These are phyloP conservation scores for Pouteria glomerata DNA, from an alignment of 148 eudicot species.

Conservation along the genomic window DNA sequence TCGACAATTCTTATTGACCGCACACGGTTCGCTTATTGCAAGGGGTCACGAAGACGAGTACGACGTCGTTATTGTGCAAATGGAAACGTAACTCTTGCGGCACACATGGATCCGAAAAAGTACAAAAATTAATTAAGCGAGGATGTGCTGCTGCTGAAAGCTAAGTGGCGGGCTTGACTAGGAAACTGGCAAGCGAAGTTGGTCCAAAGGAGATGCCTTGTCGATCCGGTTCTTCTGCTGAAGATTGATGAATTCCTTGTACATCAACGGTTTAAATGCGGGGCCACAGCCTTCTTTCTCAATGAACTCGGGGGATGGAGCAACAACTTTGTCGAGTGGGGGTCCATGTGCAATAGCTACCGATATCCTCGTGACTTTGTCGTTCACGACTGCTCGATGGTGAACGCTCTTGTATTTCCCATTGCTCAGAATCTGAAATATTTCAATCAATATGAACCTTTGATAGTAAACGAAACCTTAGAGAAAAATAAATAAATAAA, in stretches of 20 bases:
- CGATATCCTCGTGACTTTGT: conserved; percentile 21
- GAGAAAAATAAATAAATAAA: background rate
- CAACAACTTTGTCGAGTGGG: conserved; percentile 20
- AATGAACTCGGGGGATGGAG: conserved; percentile 15
- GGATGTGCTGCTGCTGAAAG: too few relatives aligned
- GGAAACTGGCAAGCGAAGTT: too few relatives aligned
- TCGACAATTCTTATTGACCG: too few relatives aligned
- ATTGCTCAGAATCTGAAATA: conserved; percentile 24
- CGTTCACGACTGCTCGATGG: conserved; percentile 30
- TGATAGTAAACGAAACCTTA: background rate
- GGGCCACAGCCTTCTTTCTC: background rate
- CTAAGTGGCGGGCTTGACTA: too few relatives aligned
- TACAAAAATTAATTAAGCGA: too few relatives aligned
- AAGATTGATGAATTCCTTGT: conserved; percentile 19
- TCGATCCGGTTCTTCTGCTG: conserved; percentile 8
- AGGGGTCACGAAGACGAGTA: too few relatives aligned
- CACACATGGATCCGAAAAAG: too few relatives aligned
- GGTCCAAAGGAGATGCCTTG: too few relatives aligned
- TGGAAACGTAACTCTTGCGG: too few relatives aligned
- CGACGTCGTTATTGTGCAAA: too few relatives aligned
- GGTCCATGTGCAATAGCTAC: conserved; percentile 23
- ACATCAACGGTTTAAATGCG: conserved; percentile 19
- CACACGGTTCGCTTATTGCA: too few relatives aligned
- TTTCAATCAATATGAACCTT: background rate
- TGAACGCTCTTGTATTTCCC: conserved; percentile 28